Evolutionary conservation across 2,329 filamentous ascomycete species (phyloP), one percentile per base, ranked within the genome.

Genomic region (Fusarium fujikuroi): DNA sequence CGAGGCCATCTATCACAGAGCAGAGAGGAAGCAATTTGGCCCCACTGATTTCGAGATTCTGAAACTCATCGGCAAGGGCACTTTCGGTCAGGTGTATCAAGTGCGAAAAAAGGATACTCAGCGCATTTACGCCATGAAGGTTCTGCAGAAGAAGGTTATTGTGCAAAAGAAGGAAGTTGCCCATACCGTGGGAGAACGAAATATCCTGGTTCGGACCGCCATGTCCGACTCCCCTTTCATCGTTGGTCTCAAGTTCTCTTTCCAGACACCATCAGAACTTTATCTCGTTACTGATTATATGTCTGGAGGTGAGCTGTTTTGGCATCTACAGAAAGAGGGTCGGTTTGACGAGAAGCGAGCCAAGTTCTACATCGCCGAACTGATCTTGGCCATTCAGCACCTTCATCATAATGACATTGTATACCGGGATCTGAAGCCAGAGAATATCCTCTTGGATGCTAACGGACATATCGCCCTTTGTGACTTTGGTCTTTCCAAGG

Each of bases 211-310:
- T 44, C 93, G 96, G 74, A 99, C 96, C 9, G 96, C 96, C 34
- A 98, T 93, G 84, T 92, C 95, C 2, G 95, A 98, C 74, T 99
- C 96, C 21, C 94, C 95, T 0, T 99, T 99, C 80, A 99, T 99
- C 71, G 96, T 99, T 44, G 95, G 95, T 12, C 88, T 99, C 78
- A 99, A 99, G 80, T 99, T 98, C 81, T 98, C 96, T 1, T 99
- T 99, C 86, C 96, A 99, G 82, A 98, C 96, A 1, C 94, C 95
- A 3, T 96, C 95, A 8, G 96, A 99, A 82, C 89, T 99, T 4
- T 98, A 98, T 81, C 88, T 99, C n/a, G 96, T 99, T 19, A 98
- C 96, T 9, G 96, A 98, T 81, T 99, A 98, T 85, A 98, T 99
- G 96, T 99, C 96, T 21, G 96, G 96, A 43, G 96, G 96, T 65